phyloP scores from a whole-genome alignment of 345 rosid species.

The Acer campestre region DNA sequence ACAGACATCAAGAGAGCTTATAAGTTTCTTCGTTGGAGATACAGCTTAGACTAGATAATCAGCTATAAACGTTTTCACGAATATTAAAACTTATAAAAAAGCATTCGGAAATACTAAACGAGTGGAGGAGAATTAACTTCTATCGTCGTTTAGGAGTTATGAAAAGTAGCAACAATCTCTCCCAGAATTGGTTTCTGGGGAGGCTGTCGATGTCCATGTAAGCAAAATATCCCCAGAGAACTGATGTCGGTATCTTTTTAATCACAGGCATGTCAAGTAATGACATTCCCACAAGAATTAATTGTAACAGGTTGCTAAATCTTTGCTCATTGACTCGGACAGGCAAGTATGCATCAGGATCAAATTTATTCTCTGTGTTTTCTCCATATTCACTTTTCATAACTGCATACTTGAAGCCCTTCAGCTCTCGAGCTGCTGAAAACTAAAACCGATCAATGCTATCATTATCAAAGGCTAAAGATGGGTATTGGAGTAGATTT shows the following conservation, averaged over 20 bases:
- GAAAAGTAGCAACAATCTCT: constrained; percentile 34
- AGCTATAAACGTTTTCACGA: too few species aligned
- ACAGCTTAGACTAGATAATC: too few species aligned
- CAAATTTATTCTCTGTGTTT: constrained; percentile 11
- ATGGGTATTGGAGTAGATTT: too few species aligned
- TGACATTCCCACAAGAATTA: constrained; percentile 27
- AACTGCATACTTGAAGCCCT: constrained; percentile 37
- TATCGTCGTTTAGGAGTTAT: constrained; percentile 28
- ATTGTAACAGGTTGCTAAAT: constrained; percentile 36
- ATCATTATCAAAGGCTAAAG: neutral
- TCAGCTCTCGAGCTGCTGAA: constrained; percentile 27
- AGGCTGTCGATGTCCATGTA: constrained; percentile 50
- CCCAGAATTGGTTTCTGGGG: constrained; percentile 46
- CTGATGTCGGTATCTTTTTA: constrained; percentile 40
- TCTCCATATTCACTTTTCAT: constrained; percentile 23
- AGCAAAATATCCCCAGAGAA: constrained; percentile 48
- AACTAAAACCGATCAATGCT: constrained; percentile 17
- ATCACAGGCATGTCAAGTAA: constrained; percentile 32
- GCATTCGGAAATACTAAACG: too few species aligned
- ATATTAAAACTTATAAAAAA: too few species aligned
- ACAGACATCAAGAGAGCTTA: too few species aligned
- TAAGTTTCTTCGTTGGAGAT: too few species aligned
- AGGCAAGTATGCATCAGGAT: too few species aligned
- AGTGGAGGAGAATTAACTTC: constrained; percentile 14
- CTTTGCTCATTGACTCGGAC: too few species aligned